A percentile compares a stretch with the other conserved stretches of the same genome.
Conservation (phyloP, 2,329 filamentous ascomycete genomes). For the Xylaria arbuscula region DNA sequence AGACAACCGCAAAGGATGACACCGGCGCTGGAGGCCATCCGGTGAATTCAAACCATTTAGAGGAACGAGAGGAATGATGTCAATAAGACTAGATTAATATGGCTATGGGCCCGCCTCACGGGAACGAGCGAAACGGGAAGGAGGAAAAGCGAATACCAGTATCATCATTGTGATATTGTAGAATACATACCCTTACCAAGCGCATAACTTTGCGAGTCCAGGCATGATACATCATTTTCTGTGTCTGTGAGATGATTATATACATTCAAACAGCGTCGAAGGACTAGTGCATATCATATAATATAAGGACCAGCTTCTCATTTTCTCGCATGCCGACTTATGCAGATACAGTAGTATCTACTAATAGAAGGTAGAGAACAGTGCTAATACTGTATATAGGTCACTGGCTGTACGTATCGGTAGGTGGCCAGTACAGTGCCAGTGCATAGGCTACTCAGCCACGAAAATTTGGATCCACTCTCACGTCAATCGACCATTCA, state of each 20-base stretch:
- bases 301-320: neutral
- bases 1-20: conserved; percentile 17
- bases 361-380: neutral
- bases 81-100: conserved; percentile 33
- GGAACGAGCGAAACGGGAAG: conserved; percentile 1
- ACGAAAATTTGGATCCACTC: conserved; percentile 19
- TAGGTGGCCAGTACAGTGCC: neutral
- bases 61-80: conserved; percentile 14
- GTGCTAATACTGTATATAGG: neutral
- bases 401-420: neutral
- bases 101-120: neutral
- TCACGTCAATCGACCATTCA: conserved; percentile 28
- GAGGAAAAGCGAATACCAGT: neutral
- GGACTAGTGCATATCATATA: neutral
- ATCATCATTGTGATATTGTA: conserved; percentile 19
- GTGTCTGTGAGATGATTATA: neutral
- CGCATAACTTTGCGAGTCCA: neutral
- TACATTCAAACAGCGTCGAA: neutral
- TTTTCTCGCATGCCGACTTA: neutral
- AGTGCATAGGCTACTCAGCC: neutral
- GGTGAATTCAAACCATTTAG: conserved; percentile 3
- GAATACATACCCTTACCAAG: conserved; percentile 20
- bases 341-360: neutral
- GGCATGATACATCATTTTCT: too few species aligned
- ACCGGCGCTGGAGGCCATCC: conserved; percentile 7